Percentiles rank a stretch among this genome's conserved stretches.
phyloP scores from a whole-genome alignment of 2,329 filamentous ascomycete species.

The Ascochyta fabae region DNA sequence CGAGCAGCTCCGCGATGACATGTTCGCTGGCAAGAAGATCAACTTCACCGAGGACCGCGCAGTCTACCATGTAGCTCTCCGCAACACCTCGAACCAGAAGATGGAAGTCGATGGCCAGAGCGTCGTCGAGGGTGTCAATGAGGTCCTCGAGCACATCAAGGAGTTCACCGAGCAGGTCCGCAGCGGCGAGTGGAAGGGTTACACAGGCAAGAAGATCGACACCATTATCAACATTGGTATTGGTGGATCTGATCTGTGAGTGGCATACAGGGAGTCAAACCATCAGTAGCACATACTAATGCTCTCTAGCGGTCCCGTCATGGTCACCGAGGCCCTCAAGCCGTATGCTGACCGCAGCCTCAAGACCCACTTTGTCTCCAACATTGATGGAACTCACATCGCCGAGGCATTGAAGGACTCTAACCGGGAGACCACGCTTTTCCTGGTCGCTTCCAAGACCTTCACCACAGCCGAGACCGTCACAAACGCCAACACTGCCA shows the following conservation, averaged over 20 bases:
- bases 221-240: slow-evolving; percentile 98
- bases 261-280: slow-evolving; percentile 24
- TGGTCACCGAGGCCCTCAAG: slow-evolving; percentile 98
- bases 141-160: slow-evolving; percentile 95
- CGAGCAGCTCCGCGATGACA: slow-evolving; percentile 92
- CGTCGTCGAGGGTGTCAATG: slow-evolving; percentile 92
- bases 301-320: slow-evolving; percentile 78
- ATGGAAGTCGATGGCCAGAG: slow-evolving; percentile 88
- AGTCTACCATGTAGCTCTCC: slow-evolving; percentile 92
- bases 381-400: slow-evolving; percentile 98
- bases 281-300: slow-evolving; percentile 29
- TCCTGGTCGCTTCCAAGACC: slow-evolving; percentile 98
- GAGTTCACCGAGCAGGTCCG: slow-evolving; percentile 95
- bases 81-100: slow-evolving; percentile 83
- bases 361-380: slow-evolving; percentile 97
- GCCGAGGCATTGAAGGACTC: slow-evolving; percentile 88
- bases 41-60: slow-evolving; percentile 98
- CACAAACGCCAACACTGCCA: slow-evolving; percentile 97
- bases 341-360: slow-evolving; percentile 85
- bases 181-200: slow-evolving; percentile 96
- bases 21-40: slow-evolving; percentile 98
- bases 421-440: slow-evolving; percentile 97
- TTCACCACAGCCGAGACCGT: slow-evolving; percentile 98
- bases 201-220: slow-evolving; percentile 94
- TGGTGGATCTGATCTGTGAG: slow-evolving; percentile 96